Evolutionary conservation across 2,329 filamentous ascomycete genomes (phyloP).

Genomic region (Cytospora mali): DNA sequence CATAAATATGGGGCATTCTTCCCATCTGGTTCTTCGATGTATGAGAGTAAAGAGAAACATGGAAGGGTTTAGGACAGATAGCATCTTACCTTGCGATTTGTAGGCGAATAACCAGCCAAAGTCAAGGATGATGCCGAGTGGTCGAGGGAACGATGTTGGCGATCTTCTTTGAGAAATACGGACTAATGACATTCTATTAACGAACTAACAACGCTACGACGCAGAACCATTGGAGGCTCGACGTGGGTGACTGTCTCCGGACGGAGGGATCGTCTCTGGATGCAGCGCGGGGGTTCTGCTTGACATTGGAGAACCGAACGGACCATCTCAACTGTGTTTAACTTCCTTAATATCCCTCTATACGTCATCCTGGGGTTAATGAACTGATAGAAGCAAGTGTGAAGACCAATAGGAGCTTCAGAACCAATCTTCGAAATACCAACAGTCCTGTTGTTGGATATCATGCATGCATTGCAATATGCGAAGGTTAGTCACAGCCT

Average conservation of each 20-base stretch:
- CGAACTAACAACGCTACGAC: not conserved
- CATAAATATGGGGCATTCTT: too few species aligned
- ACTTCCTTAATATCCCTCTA: not conserved
- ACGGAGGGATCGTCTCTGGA: not conserved
- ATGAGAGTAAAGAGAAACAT: not conserved
- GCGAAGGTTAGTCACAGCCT: not conserved
- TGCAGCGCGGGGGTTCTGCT: not conserved
- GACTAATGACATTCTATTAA: too few species aligned
- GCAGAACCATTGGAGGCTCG: not conserved
- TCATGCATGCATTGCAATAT: not conserved
- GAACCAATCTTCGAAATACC: not conserved
- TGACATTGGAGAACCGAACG: not conserved
- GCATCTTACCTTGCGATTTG: not conserved
- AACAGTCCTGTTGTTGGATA: not conserved
- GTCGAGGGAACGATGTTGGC: too few species aligned
- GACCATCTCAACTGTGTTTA: not conserved
- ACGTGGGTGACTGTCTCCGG: not conserved
- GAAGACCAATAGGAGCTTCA: not conserved
- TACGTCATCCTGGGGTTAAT: not conserved
- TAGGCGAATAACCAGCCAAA: not conserved
- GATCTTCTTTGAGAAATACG: not conserved
- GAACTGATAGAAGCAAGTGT: not conserved
- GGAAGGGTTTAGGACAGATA: too few species aligned
- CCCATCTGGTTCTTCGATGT: too few species aligned
- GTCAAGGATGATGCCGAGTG: not conserved